Evolutionary conservation across 495 filamentous ascomycete genomes (phyloP).

Genomic region (Aspergillus bridgeri): DNA sequence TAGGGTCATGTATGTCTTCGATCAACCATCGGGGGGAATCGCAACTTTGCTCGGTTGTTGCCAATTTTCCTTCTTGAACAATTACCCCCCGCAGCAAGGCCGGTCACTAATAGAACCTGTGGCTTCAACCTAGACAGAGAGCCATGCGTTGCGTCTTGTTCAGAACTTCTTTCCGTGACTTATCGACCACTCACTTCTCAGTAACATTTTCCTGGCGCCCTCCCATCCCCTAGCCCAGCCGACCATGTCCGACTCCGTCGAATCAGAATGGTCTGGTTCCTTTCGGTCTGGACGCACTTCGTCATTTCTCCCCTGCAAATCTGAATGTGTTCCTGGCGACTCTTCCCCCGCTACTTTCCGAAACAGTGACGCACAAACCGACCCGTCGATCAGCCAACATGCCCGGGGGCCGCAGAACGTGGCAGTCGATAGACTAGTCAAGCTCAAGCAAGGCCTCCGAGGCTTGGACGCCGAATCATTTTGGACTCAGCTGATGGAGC

Average conservation of each 20-base stretch:
- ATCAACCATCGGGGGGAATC: neutral
- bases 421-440: constrained; percentile 59
- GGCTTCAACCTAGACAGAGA: constrained; percentile 16
- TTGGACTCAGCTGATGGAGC: constrained; percentile 66
- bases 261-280: constrained; percentile 35
- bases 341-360: constrained; percentile 37
- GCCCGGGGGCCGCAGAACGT: constrained; percentile 54
- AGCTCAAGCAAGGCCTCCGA: constrained; percentile 58
- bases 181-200: constrained; percentile 18
- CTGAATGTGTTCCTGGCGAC: constrained; percentile 43
- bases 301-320: constrained; percentile 37
- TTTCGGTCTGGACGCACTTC: constrained; percentile 27
- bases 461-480: constrained; percentile 57
- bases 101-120: constrained; percentile 3
- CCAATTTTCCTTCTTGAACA: neutral
- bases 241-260: constrained; percentile 36
- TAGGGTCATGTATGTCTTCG: constrained; percentile 16
- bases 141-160: constrained; percentile 32
- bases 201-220: constrained; percentile 18
- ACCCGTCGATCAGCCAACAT: constrained; percentile 41
- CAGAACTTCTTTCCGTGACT: constrained; percentile 20
- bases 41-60: neutral
- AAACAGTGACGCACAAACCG: constrained; percentile 49
- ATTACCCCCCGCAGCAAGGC: neutral
- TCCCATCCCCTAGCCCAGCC: constrained; percentile 19